Evolutionary conservation across 1,139 yeast genomes (phyloP).

Genomic region (Magnusiomyces suaveolens): DNA sequence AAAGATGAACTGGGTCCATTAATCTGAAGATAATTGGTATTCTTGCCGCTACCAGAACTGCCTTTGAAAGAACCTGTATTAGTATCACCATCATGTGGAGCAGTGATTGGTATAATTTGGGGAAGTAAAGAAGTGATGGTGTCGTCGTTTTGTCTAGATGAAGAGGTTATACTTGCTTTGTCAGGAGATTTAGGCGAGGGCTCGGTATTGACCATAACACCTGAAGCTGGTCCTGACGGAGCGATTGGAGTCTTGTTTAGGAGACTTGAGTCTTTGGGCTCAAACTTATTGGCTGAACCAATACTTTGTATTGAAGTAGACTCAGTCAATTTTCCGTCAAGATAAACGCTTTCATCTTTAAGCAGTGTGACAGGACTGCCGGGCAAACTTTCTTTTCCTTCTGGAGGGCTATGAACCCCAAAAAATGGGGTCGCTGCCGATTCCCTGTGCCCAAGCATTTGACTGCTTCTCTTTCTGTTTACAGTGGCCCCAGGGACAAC

Average conservation of each 20-base stretch:
- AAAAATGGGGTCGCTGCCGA: not conserved
- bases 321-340: no score
- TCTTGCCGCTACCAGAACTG: not conserved
- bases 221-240: not conserved
- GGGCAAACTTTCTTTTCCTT: not conserved
- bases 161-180: not conserved
- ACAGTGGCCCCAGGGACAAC: conserved; percentile 4
- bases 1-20: not conserved
- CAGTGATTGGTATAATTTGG: not conserved
- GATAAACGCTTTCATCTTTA: no score
- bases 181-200: not conserved
- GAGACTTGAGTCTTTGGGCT: no score
- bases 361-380: not conserved
- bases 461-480: not conserved
- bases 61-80: not conserved
- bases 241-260: not conserved
- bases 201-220: not conserved
- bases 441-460: not conserved
- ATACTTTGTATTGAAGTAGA: no score
- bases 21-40: conserved; percentile 2
- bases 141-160: not conserved
- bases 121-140: not conserved
- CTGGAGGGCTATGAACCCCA: not conserved
- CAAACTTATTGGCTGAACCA: no score
- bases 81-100: not conserved